Evolutionary conservation across 306 rosid species (phyloP), one percentile per base, ranked within the genome.

Genomic region (Crataegus laevigata): DNA sequence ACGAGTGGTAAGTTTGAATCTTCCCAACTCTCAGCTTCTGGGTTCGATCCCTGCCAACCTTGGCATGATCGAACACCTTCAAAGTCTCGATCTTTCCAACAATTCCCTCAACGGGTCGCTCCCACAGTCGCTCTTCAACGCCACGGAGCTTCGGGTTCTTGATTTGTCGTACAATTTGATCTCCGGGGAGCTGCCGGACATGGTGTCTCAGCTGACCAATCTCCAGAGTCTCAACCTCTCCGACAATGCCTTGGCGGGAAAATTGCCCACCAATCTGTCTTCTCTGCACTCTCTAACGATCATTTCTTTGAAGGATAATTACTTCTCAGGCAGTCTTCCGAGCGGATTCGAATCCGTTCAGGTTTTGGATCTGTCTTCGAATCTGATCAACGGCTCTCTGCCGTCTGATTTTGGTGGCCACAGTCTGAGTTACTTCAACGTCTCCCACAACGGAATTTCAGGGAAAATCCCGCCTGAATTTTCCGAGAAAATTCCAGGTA

Each of bases 31-130:
- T 50, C 86, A 82, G 87, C 90, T 96, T 60, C 52, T 88, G 8
- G 88, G 92, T 67, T 84, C 93, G 11, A 55, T 96, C 67, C 91
- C 99, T 3, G 47, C 91, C 62, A 92, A 90, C 80, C 78, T 96
- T 79, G 97, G 96, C 30, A 75, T 80, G 64, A 80, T 96, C 63
- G 72, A 90, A 8, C 82, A 83, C 61, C 97, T 96, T 9, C 90
- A 84, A 75, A 60, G 59, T 77, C 86, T 96, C n/a, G 87, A 92
- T 79, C 96, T 96, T 72, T 89, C 98, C 19, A 82, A 92, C 69
- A 96, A 92, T 76, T 89, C 92, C 12, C 68, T 96, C 36, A 96
- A 96, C 47, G 99, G 99, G 28, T 85, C 99, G 28, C 85, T 96
- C 13, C 94, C 93, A 0, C 11, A 47, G 7, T 84, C 91, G 0